phyloP scores from a whole-genome alignment of 169 alveolate genomes.

The Toxoplasma gondii region DNA sequence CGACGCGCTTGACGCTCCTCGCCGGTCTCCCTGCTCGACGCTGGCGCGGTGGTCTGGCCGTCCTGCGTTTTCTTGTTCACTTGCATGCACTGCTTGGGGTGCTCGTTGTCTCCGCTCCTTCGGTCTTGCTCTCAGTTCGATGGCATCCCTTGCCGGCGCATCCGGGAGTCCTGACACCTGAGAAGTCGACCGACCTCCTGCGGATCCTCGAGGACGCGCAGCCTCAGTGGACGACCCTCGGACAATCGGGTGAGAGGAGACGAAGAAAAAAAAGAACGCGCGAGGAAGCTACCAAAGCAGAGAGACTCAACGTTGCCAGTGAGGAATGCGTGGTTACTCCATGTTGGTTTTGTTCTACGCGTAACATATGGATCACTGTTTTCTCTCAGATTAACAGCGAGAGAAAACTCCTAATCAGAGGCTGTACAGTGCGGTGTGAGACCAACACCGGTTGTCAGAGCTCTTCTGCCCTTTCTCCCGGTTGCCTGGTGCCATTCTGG shows the following conservation, averaged over 20 bases:
- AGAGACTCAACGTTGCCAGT: no score
- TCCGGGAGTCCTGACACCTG: neutral
- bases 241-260: neutral
- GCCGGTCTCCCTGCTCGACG: neutral
- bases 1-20: neutral
- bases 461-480: neutral
- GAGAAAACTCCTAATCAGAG: no score
- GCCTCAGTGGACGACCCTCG: slow-evolving; percentile 18
- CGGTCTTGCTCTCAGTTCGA: neutral
- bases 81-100: neutral
- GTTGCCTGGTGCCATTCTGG: neutral
- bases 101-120: no score
- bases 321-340: no score
- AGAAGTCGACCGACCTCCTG: neutral
- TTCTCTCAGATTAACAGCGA: no score
- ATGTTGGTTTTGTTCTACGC: no score
- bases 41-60: no score
- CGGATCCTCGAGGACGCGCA: neutral
- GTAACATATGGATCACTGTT: neutral
- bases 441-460: neutral
- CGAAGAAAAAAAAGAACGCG: neutral
- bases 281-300: neutral
- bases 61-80: no score
- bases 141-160: neutral
- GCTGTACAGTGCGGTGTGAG: no score